Evolutionary conservation across 306 rosid species (phyloP), one percentile per base, ranked within the genome.

Genomic region (Cucumis cinereus): DNA sequence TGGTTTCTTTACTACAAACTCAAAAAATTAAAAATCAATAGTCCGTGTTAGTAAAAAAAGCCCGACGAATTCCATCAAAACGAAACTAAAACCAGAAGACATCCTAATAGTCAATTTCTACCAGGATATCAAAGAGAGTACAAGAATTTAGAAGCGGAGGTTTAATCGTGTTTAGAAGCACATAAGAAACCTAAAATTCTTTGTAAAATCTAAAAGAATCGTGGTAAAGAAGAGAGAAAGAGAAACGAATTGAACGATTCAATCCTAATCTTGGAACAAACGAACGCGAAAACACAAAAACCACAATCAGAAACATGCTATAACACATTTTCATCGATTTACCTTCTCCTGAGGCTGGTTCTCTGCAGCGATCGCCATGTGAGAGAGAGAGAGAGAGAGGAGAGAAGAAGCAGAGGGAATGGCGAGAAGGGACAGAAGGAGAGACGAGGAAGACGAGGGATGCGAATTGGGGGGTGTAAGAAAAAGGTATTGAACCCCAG

Each of bases 341-440:
- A 90, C 98, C 97, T 88, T 86, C 78, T 87, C 83, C 63, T 81
- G 93, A n/a, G 81, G 55, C 45, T 85, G 97, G 28, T 77, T 81
- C 83, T 95, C 99, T 43, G 93, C 61, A 43, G 91, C 90, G 63
- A 90, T 85, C 80, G 96, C 96, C 99, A 95, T 94, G 77, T 28
- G 35, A 53, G 74, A 41, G 63, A 77, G 47, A 43, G 26, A 24
- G 40, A 47, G 50, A 41, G 56, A 24, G 62, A 63, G 33, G 12
- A 50, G 20, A 50, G 30, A 30, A 82, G 67, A 62, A 61, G 52
- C 63, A 20, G 26, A 4, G 45, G 17, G 78, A 52, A 47, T 41
- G 49, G 57, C 30, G 52, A 63, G 54, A 33, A 24, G 70, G 52
- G 53, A 79, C 45, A 52, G 83, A 23, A 23, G 23, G 56, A 40